These are phyloP conservation scores for Neobulgaria alba DNA, from an alignment of 2,329 filamentous ascomycete genomes.

Conservation along the genomic window DNA sequence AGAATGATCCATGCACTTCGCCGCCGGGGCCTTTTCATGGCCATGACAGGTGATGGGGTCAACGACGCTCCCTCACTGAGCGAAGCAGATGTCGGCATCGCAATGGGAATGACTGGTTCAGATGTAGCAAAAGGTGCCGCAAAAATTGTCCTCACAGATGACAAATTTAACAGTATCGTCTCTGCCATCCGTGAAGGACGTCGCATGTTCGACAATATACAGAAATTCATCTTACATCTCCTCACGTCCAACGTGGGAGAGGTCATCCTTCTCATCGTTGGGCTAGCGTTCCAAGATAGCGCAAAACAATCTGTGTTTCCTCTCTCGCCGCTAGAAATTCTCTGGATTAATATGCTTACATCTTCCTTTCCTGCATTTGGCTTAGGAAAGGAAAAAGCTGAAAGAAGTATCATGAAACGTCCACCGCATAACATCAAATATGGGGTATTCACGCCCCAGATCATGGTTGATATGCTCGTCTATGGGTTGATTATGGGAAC, in stretches of 20 bases:
- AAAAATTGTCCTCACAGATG: slow-evolving; percentile 45
- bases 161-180: slow-evolving; percentile 46
- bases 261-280: slow-evolving; percentile 47
- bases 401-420: slow-evolving; percentile 43
- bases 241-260: slow-evolving; percentile 48
- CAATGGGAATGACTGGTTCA: slow-evolving; percentile 51
- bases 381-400: slow-evolving; percentile 47
- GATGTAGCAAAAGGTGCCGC: slow-evolving; percentile 57
- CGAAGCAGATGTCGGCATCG: slow-evolving; percentile 47
- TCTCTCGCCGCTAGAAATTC: slow-evolving; percentile 48
- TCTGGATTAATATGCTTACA: slow-evolving; percentile 58
- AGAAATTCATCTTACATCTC: slow-evolving; percentile 49
- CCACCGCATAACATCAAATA: slow-evolving; percentile 42
- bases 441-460: slow-evolving; percentile 43
- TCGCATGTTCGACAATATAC: slow-evolving; percentile 46
- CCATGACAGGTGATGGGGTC: slow-evolving; percentile 49
- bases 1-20: slow-evolving; percentile 47
- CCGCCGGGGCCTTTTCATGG: slow-evolving; percentile 39
- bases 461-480: slow-evolving; percentile 45
- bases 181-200: slow-evolving; percentile 44
- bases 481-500: slow-evolving; percentile 43
- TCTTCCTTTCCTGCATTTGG: slow-evolving; percentile 52
- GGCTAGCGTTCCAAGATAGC: slow-evolving; percentile 48
- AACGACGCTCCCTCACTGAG: slow-evolving; percentile 47
- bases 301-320: slow-evolving; percentile 47